Conservation (phyloP, 208 protist genomes). For the Spongospora subterranea region DNA sequence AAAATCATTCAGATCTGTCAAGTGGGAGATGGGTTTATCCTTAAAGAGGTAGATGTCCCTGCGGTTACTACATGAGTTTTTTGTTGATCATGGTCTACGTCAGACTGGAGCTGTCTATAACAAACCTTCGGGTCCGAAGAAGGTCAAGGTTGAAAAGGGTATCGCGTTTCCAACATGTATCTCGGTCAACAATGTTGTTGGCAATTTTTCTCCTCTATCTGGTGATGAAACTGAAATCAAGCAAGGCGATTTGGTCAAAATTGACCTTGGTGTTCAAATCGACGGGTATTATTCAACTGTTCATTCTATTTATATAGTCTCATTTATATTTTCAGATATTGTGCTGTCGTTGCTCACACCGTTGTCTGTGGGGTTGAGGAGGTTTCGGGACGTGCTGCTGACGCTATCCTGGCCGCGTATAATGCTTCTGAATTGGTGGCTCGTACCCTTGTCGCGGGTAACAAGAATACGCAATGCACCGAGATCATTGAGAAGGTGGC, state of each 20-base stretch:
- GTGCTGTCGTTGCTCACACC: conserved; percentile 87
- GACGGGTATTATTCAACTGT: conserved; percentile 89
- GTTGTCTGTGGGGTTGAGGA: conserved; percentile 83
- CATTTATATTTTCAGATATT: conserved; percentile 44
- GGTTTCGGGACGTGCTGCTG: conserved; percentile 85
- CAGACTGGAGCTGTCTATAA: conserved; percentile 73
- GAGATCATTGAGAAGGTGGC: conserved; percentile 92
- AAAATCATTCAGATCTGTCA: conserved; percentile 76
- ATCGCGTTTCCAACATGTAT: conserved; percentile 98
- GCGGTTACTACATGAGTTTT: too few species aligned
- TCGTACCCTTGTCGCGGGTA: conserved; percentile 75
- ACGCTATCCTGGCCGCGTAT: conserved; percentile 92
- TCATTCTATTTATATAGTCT: not conserved
- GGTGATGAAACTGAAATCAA: conserved; percentile 81
- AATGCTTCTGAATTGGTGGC: conserved; percentile 87
- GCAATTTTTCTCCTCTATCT: conserved; percentile 91
- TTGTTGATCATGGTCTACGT: too few species aligned
- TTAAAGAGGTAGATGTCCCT: conserved; percentile 54
- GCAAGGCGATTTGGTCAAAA: conserved; percentile 94
- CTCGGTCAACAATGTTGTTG: conserved; percentile 95
- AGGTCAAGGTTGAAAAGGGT: conserved; percentile 88
- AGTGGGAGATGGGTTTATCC: conserved; percentile 74
- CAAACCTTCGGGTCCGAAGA: conserved; percentile 67
- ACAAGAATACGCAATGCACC: conserved; percentile 86
- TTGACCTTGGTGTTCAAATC: conserved; percentile 97